Evolutionary conservation across 2,329 filamentous ascomycete genomes (phyloP), one percentile per base, ranked within the genome.

Genomic region (Parastagonospora avenae): DNA sequence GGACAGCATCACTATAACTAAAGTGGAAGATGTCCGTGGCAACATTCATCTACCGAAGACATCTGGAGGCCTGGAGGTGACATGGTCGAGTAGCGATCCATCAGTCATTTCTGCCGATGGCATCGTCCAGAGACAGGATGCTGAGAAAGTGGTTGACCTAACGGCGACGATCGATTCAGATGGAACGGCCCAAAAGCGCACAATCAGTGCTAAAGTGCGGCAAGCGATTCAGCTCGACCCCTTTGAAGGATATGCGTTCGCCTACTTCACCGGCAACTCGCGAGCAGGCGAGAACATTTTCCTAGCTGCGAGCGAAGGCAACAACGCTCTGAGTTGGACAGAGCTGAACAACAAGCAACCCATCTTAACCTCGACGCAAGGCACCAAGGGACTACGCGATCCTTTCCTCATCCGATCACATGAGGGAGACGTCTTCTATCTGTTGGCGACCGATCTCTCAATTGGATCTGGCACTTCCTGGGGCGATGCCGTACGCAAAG

Each of bases 401-500:
- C 81, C 81, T 1, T 83, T 82, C 50, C 67, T 83, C 38, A 80
- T 83, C 16, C 76, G 80, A 10, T 80, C 79, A 0, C 72, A 64
- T 0, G 79, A 82, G 24, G 80, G 80, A 0, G 74, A 76, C n/a
- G 81, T 71, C 4, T 82, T 82, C 50, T 83, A 74, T 42, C 59
- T 83, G 11, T 72, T 83, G 14, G 80, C 80, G 0, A 83, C 81
- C 0, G 80, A 82, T 46, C 68, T 83, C 0, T 81, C 80, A 0
- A 82, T 82, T 43, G 81, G 80, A 1, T 80, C 78, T 6, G 81
- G 81, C 1, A 83, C 80, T 0, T 79, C 78, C 0, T 83, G 81
- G 80, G 74, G 67, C 9, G 72, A 77, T n/a, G 62, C 80, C 0
- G 78, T 81, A 1, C 72, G 75, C 11, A 74, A 60, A 0, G 80